Percentiles rank a stretch among this genome's conserved stretches.
These are phyloP conservation scores for Peronosclerospora sorghi DNA, from an alignment of 352 stramenopile genomes.

Conservation along the genomic window DNA sequence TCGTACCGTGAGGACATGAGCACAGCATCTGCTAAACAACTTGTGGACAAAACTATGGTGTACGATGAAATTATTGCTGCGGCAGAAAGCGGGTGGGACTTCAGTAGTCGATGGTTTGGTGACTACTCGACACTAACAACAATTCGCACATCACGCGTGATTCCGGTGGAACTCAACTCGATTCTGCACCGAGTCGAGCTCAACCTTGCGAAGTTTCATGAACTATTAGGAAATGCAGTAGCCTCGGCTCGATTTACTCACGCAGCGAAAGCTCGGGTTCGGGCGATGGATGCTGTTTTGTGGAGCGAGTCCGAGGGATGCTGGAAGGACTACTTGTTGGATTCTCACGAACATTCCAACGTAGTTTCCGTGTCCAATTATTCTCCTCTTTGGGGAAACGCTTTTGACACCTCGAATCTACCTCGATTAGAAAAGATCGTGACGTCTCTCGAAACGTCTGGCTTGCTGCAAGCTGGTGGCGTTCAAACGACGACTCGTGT, in stretches of 20 bases:
- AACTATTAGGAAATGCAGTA: conserved; percentile 23
- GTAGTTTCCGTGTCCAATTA: conserved; percentile 56
- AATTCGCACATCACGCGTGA: conserved; percentile 47
- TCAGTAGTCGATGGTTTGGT: conserved; percentile 74
- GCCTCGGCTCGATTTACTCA: conserved; percentile 18
- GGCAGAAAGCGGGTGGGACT: conserved; percentile 85
- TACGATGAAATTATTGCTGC: conserved; percentile 74
- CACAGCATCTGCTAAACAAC: conserved; percentile 9
- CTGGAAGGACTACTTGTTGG: conserved; percentile 72
- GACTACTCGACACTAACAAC: conserved; percentile 26
- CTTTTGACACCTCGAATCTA: conserved; percentile 36
- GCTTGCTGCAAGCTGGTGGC: conserved; percentile 50
- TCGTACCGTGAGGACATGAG: conserved; percentile 75
- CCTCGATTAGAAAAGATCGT: conserved; percentile 32
- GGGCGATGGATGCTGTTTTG: conserved; percentile 55
- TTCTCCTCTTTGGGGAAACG: conserved; percentile 60
- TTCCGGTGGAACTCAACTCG: conserved; percentile 82
- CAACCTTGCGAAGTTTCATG: conserved; percentile 55
- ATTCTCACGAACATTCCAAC: conserved; percentile 29
- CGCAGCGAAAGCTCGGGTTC: conserved; percentile 14
- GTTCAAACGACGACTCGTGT: conserved; percentile 51
- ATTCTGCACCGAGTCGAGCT: conserved; percentile 67
- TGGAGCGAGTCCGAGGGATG: conserved; percentile 39
- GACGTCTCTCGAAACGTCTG: conserved; percentile 33
- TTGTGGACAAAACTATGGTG: conserved; percentile 20